Percentiles rank a stretch among this genome's conserved stretches.
phyloP scores from a whole-genome alignment of 371 early-diverging fungal genomes.

The Mortierella sp. region DNA sequence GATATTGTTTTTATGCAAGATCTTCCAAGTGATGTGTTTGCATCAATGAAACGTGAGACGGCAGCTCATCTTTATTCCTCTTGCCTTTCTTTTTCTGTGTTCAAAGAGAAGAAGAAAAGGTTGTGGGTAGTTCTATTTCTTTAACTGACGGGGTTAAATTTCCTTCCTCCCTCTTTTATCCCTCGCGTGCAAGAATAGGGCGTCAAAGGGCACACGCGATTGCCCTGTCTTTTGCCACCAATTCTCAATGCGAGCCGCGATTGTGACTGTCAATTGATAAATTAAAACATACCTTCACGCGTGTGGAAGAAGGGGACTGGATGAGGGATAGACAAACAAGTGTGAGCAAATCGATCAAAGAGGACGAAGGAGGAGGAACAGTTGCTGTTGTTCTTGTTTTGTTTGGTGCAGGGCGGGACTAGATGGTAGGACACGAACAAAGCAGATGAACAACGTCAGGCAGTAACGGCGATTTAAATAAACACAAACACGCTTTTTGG shows the following conservation, averaged over 20 bases:
- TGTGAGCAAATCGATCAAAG: background rate
- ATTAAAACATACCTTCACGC: background rate
- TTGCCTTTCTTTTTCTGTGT: no score
- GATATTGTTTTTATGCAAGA: no score
- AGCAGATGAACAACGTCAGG: background rate
- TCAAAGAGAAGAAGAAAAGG: background rate
- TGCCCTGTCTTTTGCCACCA: constrained; percentile 5
- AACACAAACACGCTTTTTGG: background rate
- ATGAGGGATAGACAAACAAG: background rate
- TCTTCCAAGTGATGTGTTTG: no score
- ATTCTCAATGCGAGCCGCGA: background rate
- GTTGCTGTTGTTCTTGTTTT: background rate
- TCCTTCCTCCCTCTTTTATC: background rate
- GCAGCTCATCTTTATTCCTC: no score
- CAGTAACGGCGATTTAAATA: background rate
- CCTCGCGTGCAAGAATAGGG: background rate
- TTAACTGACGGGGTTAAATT: background rate
- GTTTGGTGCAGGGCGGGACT: no score
- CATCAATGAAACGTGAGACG: no score
- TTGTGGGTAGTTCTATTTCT: background rate
- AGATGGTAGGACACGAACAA: background rate
- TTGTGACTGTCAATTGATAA: background rate
- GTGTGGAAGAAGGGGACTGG: background rate
- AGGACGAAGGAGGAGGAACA: background rate
- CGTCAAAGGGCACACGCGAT: background rate